Conservation (phyloP, 257 asterid species). For the Pogostemon cablin region DNA sequence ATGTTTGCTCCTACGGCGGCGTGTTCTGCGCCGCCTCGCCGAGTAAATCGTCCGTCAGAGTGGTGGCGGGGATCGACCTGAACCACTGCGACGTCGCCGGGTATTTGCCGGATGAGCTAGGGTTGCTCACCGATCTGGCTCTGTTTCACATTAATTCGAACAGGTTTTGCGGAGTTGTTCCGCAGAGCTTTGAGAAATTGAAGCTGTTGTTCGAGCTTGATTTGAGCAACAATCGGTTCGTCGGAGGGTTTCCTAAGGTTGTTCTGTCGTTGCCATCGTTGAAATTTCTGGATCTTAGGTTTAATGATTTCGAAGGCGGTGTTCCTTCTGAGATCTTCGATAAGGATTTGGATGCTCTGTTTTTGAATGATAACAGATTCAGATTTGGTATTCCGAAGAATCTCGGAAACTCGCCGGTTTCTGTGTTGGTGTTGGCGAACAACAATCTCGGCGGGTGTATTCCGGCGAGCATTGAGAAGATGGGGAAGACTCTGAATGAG, state of each 20-base stretch:
- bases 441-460: conserved; percentile 60
- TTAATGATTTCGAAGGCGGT: conserved; percentile 61
- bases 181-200: conserved; percentile 40
- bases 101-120: conserved; percentile 50
- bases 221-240: conserved; percentile 56
- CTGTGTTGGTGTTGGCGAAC: conserved; percentile 58
- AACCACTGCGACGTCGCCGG: conserved; percentile 64
- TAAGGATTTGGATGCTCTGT: conserved; percentile 51
- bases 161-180: conserved; percentile 57
- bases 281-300: conserved; percentile 56
- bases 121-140: conserved; percentile 56
- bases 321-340: conserved; percentile 51
- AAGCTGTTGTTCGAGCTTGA: conserved; percentile 59
- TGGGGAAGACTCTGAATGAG: conserved; percentile 56
- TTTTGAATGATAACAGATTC: conserved; percentile 54
- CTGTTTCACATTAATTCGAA: conserved; percentile 56
- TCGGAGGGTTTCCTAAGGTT: conserved; percentile 53
- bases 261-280: conserved; percentile 47
- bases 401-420: conserved; percentile 55
- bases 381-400: conserved; percentile 52
- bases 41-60: conserved; percentile 36
- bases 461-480: conserved; percentile 55
- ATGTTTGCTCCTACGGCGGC: conserved; percentile 57
- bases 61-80: conserved; percentile 60
- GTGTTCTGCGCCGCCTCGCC: conserved; percentile 48